Evolutionary conservation across 768 basidiomycete genomes (phyloP), one percentile per base, ranked within the genome.

Genomic region (Leccinum olivaceopallidum): DNA sequence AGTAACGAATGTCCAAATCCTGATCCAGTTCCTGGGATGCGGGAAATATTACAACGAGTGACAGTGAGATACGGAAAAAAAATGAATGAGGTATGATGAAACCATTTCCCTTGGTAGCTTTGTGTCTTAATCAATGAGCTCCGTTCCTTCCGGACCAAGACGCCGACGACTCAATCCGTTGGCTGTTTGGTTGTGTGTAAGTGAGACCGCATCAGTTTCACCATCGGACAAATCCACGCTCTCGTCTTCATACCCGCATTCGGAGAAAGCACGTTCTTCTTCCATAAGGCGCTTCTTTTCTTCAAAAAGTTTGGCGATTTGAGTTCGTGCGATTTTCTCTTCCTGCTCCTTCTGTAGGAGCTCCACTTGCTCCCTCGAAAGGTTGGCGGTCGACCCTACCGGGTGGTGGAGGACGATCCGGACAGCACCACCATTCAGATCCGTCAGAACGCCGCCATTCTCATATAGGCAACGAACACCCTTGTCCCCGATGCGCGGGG

Each of bases 401-500:
- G 71, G 62, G 16, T 67, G 73, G 20, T 53, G 61, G 47, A 68
- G 57, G 52, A 74, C 56, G 1, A 73, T 49, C 26, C 74, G 58
- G 34, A 37, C 36, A 44, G 18, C 44, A 3, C 48, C 58, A 3
- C 64, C 64, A n/a, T 64, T 60, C 14, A 63, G 53, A 8, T 64
- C 63, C 12, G 56, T 59, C 10, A 69, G 62, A 2, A 65, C 61
- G 0, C 63, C 64, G 0, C 53, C 61, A 6, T 64, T 58, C 6
- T 66, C 57, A 36, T 67, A 70, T 20, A 67, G 36, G 48, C 66
- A 67, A 1, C 67, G 61, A n/a, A 74, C 13, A 2, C 67, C 72
- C 16, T 64, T 68, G 60, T 70, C 70, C 1, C 74, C 74, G 8
- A 74, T 68, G n/a, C 69, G 71, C 5, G 55, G 39, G 5, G 74